These are phyloP conservation scores for Saitozyma sp. DNA, from an alignment of 768 basidiomycete genomes.

Conservation along the genomic window DNA sequence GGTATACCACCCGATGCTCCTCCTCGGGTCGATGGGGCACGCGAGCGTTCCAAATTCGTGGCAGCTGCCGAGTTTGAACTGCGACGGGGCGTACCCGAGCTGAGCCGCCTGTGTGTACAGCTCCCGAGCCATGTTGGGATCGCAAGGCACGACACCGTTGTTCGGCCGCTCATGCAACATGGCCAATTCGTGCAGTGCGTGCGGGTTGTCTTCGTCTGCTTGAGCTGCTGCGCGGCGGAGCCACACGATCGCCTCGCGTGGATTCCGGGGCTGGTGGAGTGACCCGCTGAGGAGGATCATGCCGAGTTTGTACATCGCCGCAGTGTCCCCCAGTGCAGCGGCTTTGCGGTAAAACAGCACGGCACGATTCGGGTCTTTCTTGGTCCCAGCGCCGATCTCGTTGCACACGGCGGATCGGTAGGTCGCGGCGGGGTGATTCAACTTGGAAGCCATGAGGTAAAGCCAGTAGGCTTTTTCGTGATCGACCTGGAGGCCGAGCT, in stretches of 20 bases:
- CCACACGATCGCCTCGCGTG: conserved; percentile 91
- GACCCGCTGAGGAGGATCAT: conserved; percentile 87
- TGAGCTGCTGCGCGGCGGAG: conserved; percentile 91
- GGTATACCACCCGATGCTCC: conserved; percentile 98
- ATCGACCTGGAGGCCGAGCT: conserved; percentile 92
- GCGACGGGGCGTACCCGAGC: conserved; percentile 87
- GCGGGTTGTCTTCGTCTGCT: conserved; percentile 97
- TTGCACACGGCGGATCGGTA: conserved; percentile 99
- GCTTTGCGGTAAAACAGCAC: conserved; percentile 96
- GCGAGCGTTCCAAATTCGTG: conserved; percentile 87
- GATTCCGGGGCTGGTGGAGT: conserved; percentile 78
- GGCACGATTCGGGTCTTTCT: conserved; percentile 80
- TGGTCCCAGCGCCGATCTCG: conserved; percentile 95
- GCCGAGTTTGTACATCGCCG: conserved; percentile 99
- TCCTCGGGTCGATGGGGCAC: conserved; percentile 87
- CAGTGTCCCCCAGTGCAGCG: conserved; percentile 90
- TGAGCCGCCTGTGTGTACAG: conserved; percentile 88
- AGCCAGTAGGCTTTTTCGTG: conserved; percentile 97
- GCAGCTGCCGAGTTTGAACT: conserved; percentile 92
- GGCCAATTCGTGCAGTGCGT: conserved; percentile 94
- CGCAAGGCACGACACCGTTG: conserved; percentile 69
- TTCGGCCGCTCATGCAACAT: conserved; percentile 51
- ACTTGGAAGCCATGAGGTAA: conserved; percentile 94
- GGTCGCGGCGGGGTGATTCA: conserved; percentile 90
- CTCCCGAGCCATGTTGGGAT: conserved; percentile 77